These are phyloP conservation scores for Pichia eremophila DNA, from an alignment of 805 yeast genomes.

Conservation along the genomic window DNA sequence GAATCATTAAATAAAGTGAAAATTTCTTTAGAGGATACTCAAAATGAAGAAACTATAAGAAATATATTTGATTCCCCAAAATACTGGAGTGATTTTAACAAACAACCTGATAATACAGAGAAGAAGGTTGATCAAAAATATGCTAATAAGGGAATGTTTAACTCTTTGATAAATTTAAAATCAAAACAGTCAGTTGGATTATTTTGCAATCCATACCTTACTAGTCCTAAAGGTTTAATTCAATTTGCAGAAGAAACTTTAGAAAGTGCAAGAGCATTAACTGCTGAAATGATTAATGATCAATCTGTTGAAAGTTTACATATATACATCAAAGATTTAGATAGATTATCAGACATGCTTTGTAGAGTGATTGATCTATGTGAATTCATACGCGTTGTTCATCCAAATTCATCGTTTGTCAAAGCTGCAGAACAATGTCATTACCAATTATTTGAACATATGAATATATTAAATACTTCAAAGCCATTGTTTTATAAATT, in stretches of 20 bases:
- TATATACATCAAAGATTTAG: slow-evolving; percentile 57
- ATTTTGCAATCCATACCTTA: slow-evolving; percentile 63
- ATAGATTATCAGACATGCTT: slow-evolving; percentile 75
- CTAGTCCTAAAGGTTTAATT: slow-evolving; percentile 59
- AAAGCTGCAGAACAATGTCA: slow-evolving; percentile 82
- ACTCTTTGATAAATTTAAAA: neutral
- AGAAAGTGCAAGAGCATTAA: slow-evolving; percentile 53
- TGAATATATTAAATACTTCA: slow-evolving; percentile 86
- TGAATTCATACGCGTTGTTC: slow-evolving; percentile 82
- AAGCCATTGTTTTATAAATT: slow-evolving; percentile 58
- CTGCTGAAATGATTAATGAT: slow-evolving; percentile 43
- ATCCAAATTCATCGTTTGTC: slow-evolving; percentile 64
- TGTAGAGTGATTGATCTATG: slow-evolving; percentile 93
- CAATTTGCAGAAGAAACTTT: slow-evolving; percentile 60
- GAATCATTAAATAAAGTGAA: neutral
- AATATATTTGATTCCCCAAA: slow-evolving; percentile 53
- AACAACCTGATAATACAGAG: neutral
- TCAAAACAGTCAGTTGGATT: slow-evolving; percentile 37
- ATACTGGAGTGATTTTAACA: slow-evolving; percentile 46
- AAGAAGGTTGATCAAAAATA: no score
- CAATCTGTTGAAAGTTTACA: slow-evolving; percentile 33
- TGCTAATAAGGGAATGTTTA: neutral
- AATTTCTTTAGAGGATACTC: neutral
- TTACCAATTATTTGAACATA: slow-evolving; percentile 81
- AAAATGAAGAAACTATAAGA: slow-evolving; percentile 20